Percentiles rank a stretch among this genome's conserved stretches.
phyloP scores from a whole-genome alignment of 2,329 filamentous ascomycete genomes.

The Fusarium musae region DNA sequence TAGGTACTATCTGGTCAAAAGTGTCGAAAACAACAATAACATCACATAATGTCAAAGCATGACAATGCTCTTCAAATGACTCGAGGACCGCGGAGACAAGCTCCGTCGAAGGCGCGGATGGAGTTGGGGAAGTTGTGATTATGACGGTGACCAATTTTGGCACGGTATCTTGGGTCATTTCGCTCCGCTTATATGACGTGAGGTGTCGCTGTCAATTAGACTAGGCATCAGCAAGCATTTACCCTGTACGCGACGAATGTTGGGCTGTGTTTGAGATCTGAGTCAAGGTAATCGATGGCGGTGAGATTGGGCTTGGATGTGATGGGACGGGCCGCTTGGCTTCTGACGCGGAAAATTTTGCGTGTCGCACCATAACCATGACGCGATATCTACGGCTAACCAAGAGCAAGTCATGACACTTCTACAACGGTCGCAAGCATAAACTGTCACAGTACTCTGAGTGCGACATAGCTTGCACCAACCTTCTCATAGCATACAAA shows the following conservation, averaged over 20 bases:
- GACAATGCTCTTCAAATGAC: slow-evolving; percentile 59
- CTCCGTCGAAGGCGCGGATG: slow-evolving; percentile 63
- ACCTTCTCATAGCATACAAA: too few relatives aligned
- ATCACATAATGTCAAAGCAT: slow-evolving; percentile 53
- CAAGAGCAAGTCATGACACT: neutral
- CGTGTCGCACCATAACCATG: neutral
- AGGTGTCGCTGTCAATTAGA: neutral
- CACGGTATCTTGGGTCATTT: slow-evolving; percentile 20
- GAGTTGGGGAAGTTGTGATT: slow-evolving; percentile 66
- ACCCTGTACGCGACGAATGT: slow-evolving; percentile 11
- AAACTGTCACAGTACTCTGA: neutral
- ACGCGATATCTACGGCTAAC: neutral
- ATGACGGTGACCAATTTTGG: slow-evolving; percentile 49
- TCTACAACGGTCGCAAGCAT: neutral
- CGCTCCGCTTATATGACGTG: neutral
- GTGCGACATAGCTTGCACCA: neutral
- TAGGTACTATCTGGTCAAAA: slow-evolving; percentile 58
- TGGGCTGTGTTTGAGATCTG: neutral
- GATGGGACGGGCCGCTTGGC: slow-evolving; percentile 23
- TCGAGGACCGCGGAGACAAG: slow-evolving; percentile 59
- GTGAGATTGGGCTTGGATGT: slow-evolving; percentile 4
- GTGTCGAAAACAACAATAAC: slow-evolving; percentile 65
- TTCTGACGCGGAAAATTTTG: slow-evolving; percentile 16
- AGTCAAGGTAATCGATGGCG: slow-evolving; percentile 7
- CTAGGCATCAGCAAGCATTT: neutral